These are phyloP conservation scores for Curvularia lunata DNA, from an alignment of 2,329 filamentous ascomycete genomes.

Conservation along the genomic window DNA sequence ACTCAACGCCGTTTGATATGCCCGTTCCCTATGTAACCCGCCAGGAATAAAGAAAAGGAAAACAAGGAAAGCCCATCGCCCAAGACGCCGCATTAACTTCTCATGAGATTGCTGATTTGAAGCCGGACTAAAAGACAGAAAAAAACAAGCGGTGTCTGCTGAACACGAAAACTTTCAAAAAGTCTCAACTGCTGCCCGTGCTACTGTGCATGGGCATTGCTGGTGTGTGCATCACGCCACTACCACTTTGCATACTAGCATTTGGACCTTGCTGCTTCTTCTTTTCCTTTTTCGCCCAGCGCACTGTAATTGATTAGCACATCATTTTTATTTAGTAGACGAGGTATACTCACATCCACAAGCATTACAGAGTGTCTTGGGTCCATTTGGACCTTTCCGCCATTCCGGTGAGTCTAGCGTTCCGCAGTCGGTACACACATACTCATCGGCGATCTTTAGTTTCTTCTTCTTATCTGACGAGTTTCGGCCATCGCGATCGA, in stretches of 20 bases:
- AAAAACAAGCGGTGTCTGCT: not conserved
- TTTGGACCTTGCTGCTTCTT: conserved; percentile 57
- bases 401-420: conserved; percentile 94
- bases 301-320: conserved; percentile 51
- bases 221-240: conserved; percentile 29
- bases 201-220: conserved; percentile 39
- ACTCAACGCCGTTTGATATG: conserved; percentile 13
- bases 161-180: not conserved
- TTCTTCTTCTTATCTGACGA: conserved; percentile 85
- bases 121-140: not conserved
- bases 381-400: conserved; percentile 90
- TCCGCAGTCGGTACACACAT: conserved; percentile 94
- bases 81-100: conserved; percentile 3
- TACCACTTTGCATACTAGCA: conserved; percentile 21
- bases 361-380: conserved; percentile 94
- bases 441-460: conserved; percentile 80
- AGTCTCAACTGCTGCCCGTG: conserved; percentile 41
- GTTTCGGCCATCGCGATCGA: conserved; percentile 73
- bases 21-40: conserved; percentile 3
- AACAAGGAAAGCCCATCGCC: not conserved
- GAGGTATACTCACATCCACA: conserved; percentile 72
- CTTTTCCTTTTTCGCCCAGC: conserved; percentile 77
- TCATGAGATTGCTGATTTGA: not conserved
- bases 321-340: not conserved
- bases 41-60: not conserved